Base-by-base conservation (phyloP, 1,284 basidiomycete species). In the Ceratobasidium sp. region DNA sequence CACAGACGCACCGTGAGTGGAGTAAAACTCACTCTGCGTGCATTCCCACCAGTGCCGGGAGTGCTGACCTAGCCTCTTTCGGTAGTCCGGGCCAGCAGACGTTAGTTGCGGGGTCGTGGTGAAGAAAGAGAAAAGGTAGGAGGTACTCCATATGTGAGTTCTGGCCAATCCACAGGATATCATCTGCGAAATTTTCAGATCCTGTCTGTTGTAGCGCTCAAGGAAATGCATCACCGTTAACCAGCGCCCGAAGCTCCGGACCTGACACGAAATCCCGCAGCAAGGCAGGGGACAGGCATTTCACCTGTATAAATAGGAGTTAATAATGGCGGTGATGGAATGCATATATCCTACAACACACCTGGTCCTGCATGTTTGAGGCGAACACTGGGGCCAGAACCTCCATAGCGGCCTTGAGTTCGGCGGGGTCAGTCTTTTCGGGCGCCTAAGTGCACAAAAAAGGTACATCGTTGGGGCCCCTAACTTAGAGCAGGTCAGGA, bases 91-190 rank as follows among this genome's bases (percentile, higher is more conserved):
- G 66, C 66, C 66, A 71, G 27, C 27, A 39, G 22, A n/a, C 53
- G 39, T 71, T 71, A 14, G 66, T 48, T 22, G n/a, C 48, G 29
- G 54, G 66, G 13, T 71, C 66, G 24, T 71, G 66, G 39, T 71
- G 66, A 27, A 71, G 66, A 29, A 71, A 53, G 2, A 71, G 24
- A 41, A 71, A 71, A 14, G 66, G 66, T 7, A 71, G 24, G 2
- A 71, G 39, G 22, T 71, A 71, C 19, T 71, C 66, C 22, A 71
- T 71, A 9, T 27, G 31, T 11, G 66, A 69, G 51, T 69, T 69
- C 29, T 69, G 66, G 19, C 49, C 53, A 29, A 69, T 69, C 66
- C 66, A 69, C 1, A 51, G 34, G 27, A 69, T 56, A 22, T 69
- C 66, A 3, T 56, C 66, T 69, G n/a, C n/a, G n/a, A 34, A 34